Evolutionary conservation across 2,329 filamentous ascomycete genomes (phyloP).

Genomic region (Corniculantispora saksenae): DNA sequence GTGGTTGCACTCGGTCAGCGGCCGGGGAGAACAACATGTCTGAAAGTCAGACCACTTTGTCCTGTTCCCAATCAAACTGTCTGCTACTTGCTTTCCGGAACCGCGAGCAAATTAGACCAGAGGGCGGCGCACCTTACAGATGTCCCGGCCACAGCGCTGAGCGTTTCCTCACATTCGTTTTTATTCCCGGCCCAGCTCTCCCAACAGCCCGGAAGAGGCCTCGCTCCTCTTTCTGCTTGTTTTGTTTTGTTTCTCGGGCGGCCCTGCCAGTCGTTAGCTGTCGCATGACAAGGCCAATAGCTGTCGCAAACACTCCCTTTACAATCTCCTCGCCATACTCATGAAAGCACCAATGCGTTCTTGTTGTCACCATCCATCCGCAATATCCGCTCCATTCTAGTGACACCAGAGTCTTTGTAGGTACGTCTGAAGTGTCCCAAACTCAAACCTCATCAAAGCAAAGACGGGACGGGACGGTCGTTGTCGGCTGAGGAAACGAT

Average conservation of each 20-base stretch:
- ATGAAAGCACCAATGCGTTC: too few relatives aligned
- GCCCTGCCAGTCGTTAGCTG: not conserved
- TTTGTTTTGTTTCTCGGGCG: not conserved
- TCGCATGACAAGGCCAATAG: not conserved
- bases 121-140: not conserved
- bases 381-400: too few relatives aligned
- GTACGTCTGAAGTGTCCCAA: too few relatives aligned
- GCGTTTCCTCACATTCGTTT: not conserved
- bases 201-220: not conserved
- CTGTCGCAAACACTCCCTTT: too few relatives aligned
- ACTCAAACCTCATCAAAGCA: too few relatives aligned
- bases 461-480: too few relatives aligned
- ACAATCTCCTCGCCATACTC: too few relatives aligned
- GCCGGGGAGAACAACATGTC: not conserved
- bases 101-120: not conserved
- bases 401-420: too few relatives aligned
- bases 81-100: not conserved
- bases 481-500: too few relatives aligned
- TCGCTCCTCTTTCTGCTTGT: not conserved
- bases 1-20: too few relatives aligned
- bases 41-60: not conserved
- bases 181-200: not conserved
- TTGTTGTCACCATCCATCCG: too few relatives aligned
- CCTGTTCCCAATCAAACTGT: not conserved
- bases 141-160: not conserved